Evolutionary conservation across 306 rosid species (phyloP).

Genomic region (Pterocarpus santalinus): DNA sequence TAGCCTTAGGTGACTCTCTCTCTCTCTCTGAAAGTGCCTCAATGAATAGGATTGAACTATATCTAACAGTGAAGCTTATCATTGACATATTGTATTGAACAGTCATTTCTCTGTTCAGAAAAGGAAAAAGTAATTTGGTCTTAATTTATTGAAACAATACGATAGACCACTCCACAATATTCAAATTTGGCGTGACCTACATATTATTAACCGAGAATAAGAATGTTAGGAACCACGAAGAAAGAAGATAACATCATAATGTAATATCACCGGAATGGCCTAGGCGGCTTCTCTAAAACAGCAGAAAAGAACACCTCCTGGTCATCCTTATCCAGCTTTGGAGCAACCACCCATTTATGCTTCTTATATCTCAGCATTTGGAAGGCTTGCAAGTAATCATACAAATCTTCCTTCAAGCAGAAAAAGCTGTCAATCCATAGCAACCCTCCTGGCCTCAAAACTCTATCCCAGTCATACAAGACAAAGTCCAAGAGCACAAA

Average conservation of each 20-base stretch:
- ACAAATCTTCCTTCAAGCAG: conserved; percentile 72
- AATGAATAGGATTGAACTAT: not conserved
- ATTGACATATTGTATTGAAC: conserved; percentile 4
- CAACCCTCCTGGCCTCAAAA: conserved; percentile 82
- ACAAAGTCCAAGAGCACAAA: conserved; percentile 74
- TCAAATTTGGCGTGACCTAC: not conserved
- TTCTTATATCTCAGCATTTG: conserved; percentile 68
- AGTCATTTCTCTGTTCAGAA: conserved; percentile 1
- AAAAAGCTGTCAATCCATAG: conserved; percentile 86
- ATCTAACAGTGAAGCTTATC: not conserved
- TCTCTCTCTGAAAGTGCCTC: not conserved
- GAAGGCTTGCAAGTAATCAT: conserved; percentile 67
- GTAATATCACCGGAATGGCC: conserved; percentile 66
- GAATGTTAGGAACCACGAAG: conserved; percentile 10
- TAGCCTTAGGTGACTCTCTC: not conserved
- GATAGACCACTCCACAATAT: not conserved
- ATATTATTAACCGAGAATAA: conserved; percentile 6
- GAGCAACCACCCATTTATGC: conserved; percentile 76
- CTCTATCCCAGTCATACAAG: conserved; percentile 82
- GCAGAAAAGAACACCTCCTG: conserved; percentile 81
- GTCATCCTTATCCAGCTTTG: conserved; percentile 76
- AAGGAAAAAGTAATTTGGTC: not conserved
- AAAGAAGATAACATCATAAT: not conserved
- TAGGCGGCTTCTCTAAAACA: conserved; percentile 72
- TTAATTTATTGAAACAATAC: not conserved